phyloP scores from a whole-genome alignment of 2,329 filamentous ascomycete species.

The Talaromyces sp. region DNA sequence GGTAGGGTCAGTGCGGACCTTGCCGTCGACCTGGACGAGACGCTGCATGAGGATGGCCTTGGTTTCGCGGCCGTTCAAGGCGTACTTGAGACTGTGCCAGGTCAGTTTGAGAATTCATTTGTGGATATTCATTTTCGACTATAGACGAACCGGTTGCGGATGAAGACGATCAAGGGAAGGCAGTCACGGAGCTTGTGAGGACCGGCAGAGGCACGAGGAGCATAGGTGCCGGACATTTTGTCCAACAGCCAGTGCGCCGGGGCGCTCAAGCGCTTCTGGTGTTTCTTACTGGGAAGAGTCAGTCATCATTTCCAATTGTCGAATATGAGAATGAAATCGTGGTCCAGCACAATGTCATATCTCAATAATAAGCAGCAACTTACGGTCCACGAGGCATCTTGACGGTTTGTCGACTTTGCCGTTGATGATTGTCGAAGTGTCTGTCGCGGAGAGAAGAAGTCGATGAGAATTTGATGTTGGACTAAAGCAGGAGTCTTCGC shows the following conservation, averaged over 20 bases:
- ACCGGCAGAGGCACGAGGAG: conserved; percentile 70
- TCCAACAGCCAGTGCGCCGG: conserved; percentile 99
- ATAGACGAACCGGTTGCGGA: conserved; percentile 63
- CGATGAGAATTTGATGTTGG: conserved; percentile 26
- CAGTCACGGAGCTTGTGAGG: conserved; percentile 99
- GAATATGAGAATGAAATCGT: not conserved
- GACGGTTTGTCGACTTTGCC: conserved; percentile 41
- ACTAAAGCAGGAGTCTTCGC: conserved; percentile 11
- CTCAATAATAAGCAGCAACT: conserved; percentile 33
- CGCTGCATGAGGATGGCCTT: conserved; percentile 99
- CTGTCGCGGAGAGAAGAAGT: conserved; percentile 25
- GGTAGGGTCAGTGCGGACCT: conserved; percentile 98
- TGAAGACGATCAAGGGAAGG: conserved; percentile 98
- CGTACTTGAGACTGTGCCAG: conserved; percentile 92
- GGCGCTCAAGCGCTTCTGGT: conserved; percentile 99
- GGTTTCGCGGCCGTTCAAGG: conserved; percentile 96
- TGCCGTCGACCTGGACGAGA: conserved; percentile 98
- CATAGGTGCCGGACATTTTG: conserved; percentile 92
- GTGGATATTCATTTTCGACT: not conserved
- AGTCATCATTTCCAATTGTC: conserved; percentile 10
- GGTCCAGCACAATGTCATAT: not conserved
- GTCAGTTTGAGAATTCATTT: not conserved
- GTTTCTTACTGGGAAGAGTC: conserved; percentile 73
- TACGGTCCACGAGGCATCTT: conserved; percentile 59
- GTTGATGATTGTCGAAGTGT: conserved; percentile 37